Base-by-base conservation (phyloP, 257 asterid genomes). In the Linderniella brevidens region DNA sequence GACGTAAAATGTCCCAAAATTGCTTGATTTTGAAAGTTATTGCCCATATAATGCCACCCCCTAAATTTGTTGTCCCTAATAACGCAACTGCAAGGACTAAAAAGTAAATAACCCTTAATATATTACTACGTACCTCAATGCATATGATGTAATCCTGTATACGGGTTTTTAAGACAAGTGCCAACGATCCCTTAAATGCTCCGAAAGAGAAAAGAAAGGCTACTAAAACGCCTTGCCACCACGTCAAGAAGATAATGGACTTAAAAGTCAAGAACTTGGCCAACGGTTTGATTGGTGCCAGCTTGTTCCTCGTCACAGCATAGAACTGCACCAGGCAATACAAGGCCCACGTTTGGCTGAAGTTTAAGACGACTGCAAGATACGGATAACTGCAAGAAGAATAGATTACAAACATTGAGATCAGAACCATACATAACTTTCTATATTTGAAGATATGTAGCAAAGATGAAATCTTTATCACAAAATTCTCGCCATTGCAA, bases 191-290 rank as follows among this genome's bases (percentile, higher is more conserved):
- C 67, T 72, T 67, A 59, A 90, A 72, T 49, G 96, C 82, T 64
- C 98, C 98, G 53, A 85, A 63, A 14, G 96, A 81, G 61, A 85
- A 74, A 46, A 90, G 93, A 62, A 84, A 88, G 13, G 98, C 96
- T 64, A 88, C 86, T 35, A 76, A 86, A 48, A 84, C 49, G 47
- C 98, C 98, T 84, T 88, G 96, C 98, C 96, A 88, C 98, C 98
- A 88, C 17, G 98, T 88, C 65, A 84, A 58, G 73, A 88, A 88
- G 47, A 88, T 90, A 57, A 88, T 85, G 1, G 92, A 90, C 82
- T 90, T 90, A 68, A 85, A 79, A 12, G 93, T 80, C 79, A 90
- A 66, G 68, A 90, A 90, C 72, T 85, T 90, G 58, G 96, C 96
- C 85, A 85, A 73, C 5, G 98, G 98, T 64, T 79, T 90, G 52